Conservation (phyloP, 2,329 filamentous ascomycete genomes). For the Cladosporium sphaerospermum region DNA sequence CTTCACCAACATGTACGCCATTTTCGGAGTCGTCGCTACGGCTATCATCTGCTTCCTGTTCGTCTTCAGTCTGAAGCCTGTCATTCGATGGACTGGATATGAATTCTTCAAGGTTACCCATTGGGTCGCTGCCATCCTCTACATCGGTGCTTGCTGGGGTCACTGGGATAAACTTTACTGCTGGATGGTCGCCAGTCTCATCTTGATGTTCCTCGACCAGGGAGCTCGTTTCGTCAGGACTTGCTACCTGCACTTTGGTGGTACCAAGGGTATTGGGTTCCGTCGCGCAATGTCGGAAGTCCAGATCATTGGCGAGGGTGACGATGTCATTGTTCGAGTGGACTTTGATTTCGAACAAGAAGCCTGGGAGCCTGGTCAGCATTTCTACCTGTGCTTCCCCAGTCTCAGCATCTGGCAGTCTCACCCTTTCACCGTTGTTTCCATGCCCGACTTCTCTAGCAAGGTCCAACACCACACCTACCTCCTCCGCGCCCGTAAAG, state of each 20-base stretch:
- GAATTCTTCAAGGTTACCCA: constrained; percentile 72
- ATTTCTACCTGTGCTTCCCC: constrained; percentile 65
- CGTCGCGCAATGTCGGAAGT: constrained; percentile 43
- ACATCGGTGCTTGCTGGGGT: constrained; percentile 68
- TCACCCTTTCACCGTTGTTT: constrained; percentile 63
- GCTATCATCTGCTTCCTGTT: constrained; percentile 56
- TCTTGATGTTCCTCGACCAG: constrained; percentile 61
- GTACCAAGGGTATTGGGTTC: constrained; percentile 43
- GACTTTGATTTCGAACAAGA: constrained; percentile 58
- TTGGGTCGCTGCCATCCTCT: constrained; percentile 66
- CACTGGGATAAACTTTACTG: constrained; percentile 65
- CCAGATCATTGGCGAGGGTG: constrained; percentile 12
- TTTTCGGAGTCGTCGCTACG: constrained; percentile 68
- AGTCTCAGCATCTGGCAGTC: constrained; percentile 64
- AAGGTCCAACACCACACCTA: constrained; percentile 33
- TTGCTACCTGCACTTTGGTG: constrained; percentile 48
- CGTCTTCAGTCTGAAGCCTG: constrained; percentile 52
- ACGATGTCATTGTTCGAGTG: constrained; percentile 45
- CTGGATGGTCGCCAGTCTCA: constrained; percentile 61
- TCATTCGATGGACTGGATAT: constrained; percentile 63
- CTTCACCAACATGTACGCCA: constrained; percentile 60
- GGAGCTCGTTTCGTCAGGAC: constrained; percentile 53
- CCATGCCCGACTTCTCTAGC: constrained; percentile 33
- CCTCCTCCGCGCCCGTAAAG: constrained; percentile 35
- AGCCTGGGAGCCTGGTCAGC: constrained; percentile 59